These are phyloP conservation scores for Leccinum rimulosum DNA, from an alignment of 768 basidiomycete genomes.

Conservation along the genomic window DNA sequence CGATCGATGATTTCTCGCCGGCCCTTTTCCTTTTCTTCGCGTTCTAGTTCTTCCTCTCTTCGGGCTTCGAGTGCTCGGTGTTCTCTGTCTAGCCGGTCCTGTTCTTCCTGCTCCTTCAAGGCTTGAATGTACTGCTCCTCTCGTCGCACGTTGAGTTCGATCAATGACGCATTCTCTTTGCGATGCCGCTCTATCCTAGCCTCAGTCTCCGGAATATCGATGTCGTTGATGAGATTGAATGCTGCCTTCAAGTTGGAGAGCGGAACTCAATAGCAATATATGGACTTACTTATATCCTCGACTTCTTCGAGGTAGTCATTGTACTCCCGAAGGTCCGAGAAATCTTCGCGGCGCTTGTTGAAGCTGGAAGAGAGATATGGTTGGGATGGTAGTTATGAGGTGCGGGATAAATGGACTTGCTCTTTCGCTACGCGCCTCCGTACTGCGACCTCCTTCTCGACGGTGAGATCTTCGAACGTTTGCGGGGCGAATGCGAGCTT, in stretches of 20 bases:
- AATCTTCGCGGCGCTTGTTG: constrained; percentile 92
- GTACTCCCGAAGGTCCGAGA: constrained; percentile 71
- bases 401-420: constrained; percentile 40
- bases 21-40: constrained; percentile 71
- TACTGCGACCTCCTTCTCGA: constrained; percentile 93
- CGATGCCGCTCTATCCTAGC: constrained; percentile 76
- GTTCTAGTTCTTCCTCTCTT: constrained; percentile 71
- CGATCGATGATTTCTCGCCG: constrained; percentile 75
- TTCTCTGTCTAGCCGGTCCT: constrained; percentile 70
- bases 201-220: constrained; percentile 80
- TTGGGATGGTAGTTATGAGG: not conserved
- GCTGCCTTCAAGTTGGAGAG: constrained; percentile 42
- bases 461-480: constrained; percentile 88
- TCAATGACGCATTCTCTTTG: constrained; percentile 76
- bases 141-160: constrained; percentile 79
- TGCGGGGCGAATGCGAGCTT: constrained; percentile 96
- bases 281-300: constrained; percentile 76
- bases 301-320: constrained; percentile 97
- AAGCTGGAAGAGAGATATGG: constrained; percentile 53
- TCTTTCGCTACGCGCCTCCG: constrained; percentile 86
- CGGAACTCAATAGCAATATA: not conserved
- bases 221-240: constrained; percentile 92
- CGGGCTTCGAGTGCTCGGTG: constrained; percentile 63
- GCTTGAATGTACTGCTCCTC: constrained; percentile 74
- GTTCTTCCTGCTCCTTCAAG: constrained; percentile 77